Evolutionary conservation across 78 protist species (phyloP).

Genomic region (Thecamonas trahens): DNA sequence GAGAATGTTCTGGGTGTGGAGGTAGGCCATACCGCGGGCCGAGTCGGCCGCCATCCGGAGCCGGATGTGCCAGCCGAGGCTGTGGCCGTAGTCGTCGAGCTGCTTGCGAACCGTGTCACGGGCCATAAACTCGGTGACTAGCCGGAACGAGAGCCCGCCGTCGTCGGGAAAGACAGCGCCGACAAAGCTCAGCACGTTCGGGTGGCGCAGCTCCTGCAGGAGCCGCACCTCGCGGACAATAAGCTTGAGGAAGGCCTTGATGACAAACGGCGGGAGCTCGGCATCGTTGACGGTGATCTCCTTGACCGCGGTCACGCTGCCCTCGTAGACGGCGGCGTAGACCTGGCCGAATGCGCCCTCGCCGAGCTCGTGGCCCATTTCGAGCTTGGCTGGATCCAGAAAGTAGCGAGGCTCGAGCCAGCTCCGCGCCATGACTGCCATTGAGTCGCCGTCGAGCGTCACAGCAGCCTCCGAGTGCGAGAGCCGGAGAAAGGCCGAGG

Average conservation of each 20-base stretch:
- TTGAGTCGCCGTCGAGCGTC: too few relatives aligned
- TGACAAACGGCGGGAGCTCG: not conserved
- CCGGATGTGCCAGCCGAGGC: conserved; percentile 6
- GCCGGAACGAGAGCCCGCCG: not conserved
- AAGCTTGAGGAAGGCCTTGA: not conserved
- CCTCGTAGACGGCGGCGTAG: not conserved
- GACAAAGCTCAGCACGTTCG: not conserved
- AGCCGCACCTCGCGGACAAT: not conserved
- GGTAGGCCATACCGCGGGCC: conserved; percentile 44
- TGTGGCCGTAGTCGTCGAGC: not conserved
- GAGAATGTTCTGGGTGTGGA: conserved; percentile 27
- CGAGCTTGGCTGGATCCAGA: too few relatives aligned
- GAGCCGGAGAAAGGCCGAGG: too few relatives aligned
- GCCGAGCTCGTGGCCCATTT: too few relatives aligned
- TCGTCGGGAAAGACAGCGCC: not conserved
- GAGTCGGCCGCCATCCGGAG: conserved; percentile 16
- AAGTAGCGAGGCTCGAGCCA: too few relatives aligned
- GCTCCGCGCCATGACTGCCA: too few relatives aligned
- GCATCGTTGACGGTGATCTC: not conserved
- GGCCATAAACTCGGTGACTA: not conserved
- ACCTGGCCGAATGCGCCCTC: not conserved
- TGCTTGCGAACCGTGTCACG: not conserved
- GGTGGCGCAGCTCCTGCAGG: not conserved
- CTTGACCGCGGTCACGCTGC: not conserved
- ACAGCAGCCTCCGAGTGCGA: too few relatives aligned